Evolutionary conservation across 2,329 filamentous ascomycete species (phyloP), one percentile per base, ranked within the genome.

Genomic region (Calonectria hongkongensis): DNA sequence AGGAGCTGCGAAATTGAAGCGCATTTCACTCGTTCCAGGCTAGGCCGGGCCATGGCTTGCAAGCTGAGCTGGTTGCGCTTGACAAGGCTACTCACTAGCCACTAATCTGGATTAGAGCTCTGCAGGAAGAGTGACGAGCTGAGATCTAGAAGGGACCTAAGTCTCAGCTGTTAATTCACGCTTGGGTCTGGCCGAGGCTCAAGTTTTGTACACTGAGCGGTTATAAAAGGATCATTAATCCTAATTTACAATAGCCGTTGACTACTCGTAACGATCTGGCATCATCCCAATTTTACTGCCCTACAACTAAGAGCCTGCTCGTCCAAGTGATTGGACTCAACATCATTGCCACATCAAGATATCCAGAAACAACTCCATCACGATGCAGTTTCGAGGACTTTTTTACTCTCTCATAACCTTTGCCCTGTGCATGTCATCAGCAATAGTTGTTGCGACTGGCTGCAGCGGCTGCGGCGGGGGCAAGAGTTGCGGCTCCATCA

Each of bases 361-460:
- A 8, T 9, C n/a, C 18, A 45, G 21, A 45, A 45, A 16, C n/a
- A 56, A 5, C 2, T 56, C 10, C 1, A 58, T 27, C 54, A 27
- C 54, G 27, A 58, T 58, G 54, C 54, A 58, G 21, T 21, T 41
- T 6, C 54, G 54, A 1, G 54, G 33, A 3, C 33, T 58, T 41
- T 4, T 58, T 18, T 58, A 58, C 7, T 58, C 54, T 2, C 30
- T 58, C 2, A 7, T 58, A 13, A 58, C 54, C 2, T 33, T 58
- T 4, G 21, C 33, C 33, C 21, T 58, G n/a, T 58, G 54, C 54
- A 36, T 58, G n/a, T 41, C 54, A 3, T 39, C 54, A 5, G 54
- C 54, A 58, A 21, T 58, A 4, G 54, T 58, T 27, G 33, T 28
- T 33, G 54, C 54, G 54, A 58, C 54, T 25, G 54, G 54, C n/a